phyloP scores from a whole-genome alignment of 768 basidiomycete genomes.

The Xanthoconium purpureum region DNA sequence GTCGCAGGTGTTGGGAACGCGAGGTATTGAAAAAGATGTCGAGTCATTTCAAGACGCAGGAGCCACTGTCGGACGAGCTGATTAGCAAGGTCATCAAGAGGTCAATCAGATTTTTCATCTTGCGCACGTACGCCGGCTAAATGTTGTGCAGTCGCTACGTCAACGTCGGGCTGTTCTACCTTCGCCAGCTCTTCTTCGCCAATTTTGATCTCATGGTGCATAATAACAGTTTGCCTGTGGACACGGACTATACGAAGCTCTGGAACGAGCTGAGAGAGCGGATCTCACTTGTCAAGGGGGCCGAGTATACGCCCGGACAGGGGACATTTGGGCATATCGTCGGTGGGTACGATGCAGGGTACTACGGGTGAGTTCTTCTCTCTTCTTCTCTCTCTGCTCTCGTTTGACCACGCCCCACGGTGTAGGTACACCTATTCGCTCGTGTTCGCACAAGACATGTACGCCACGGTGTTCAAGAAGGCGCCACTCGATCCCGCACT shows the following conservation, averaged over 20 bases:
- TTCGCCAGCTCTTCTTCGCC: constrained; percentile 72
- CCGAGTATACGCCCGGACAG: constrained; percentile 61
- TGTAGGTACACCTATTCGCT: constrained; percentile 69
- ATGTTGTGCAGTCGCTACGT: constrained; percentile 55
- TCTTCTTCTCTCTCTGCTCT: not conserved
- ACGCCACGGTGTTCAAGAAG: constrained; percentile 72
- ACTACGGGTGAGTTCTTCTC: constrained; percentile 48
- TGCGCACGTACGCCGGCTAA: not conserved
- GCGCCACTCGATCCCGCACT: constrained; percentile 70
- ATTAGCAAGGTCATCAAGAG: constrained; percentile 82
- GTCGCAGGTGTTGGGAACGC: constrained; percentile 73
- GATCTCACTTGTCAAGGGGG: constrained; percentile 66
- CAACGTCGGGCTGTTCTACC: constrained; percentile 76
- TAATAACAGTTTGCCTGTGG: constrained; percentile 42
- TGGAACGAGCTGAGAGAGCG: constrained; percentile 74
- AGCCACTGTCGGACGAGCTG: constrained; percentile 61
- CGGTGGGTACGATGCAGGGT: constrained; percentile 68
- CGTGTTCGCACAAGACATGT: constrained; percentile 59
- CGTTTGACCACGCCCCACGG: not conserved
- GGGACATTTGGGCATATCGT: constrained; percentile 74
- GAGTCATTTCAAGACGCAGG: constrained; percentile 70
- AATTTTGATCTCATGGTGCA: constrained; percentile 27
- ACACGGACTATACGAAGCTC: constrained; percentile 68
- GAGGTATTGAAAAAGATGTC: constrained; percentile 75
- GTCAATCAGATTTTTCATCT: constrained; percentile 29